Evolutionary conservation across 257 asterid species (phyloP), one percentile per base, ranked within the genome.

Genomic region (Mentha longifolia): DNA sequence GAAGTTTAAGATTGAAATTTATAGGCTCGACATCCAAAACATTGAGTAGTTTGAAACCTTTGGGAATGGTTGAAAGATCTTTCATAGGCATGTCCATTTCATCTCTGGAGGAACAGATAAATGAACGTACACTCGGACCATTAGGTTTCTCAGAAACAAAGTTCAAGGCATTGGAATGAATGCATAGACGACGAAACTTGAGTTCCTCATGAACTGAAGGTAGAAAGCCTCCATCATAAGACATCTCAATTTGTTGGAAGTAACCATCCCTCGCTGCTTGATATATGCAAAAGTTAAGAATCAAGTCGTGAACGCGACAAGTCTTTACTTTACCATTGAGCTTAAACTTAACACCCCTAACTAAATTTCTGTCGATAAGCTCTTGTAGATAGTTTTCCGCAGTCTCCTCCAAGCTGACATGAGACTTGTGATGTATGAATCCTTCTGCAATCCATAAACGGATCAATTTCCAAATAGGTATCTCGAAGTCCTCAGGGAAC

Each of bases 361-460:
- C 47, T 25, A 82, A 61, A 54, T 76, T 82, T 37, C 72, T 68
- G 47, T 63, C 50, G 1, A 82, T 64, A 10, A 82, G 73, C 4
- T 69, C 76, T 25, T 60, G 58, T 45, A 82, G 25, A 65, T 65
- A 76, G 12, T 19, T 62, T 17, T 78, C 79, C 2, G 83, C 81
- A 11, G 33, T 61, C 35, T 56, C 68, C 66, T 82, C 86, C 59
- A 76, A 42, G 45, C 71, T 74, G 33, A 69, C 28, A 3, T 22
- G 10, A 2, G 4, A 5, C 2, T 30, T 39, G 15, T 11, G 41
- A 15, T 20, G 75, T 46, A 82, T 69, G 57, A 82, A 82, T 15
- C 86, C 86, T 70, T 82, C 84, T 0, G 86, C 83, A 0, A 82
- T 73, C 86, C 86, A 82, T 52, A 76, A 22, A 1, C 46, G 41